phyloP scores from a whole-genome alignment of 2,329 filamentous ascomycete species.

The Monilinia fructicola region DNA sequence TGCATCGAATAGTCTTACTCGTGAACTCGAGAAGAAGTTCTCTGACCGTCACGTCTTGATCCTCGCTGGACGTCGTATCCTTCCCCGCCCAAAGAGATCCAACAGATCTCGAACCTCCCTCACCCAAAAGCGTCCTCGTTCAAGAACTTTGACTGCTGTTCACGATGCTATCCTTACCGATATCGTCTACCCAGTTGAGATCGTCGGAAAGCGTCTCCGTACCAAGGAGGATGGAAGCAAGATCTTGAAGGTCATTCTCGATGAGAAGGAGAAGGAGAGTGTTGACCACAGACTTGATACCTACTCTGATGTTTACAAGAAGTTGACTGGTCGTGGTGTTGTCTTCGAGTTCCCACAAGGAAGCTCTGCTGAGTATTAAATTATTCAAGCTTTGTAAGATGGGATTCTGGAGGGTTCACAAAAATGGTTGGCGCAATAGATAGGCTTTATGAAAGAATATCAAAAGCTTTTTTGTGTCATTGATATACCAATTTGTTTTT shows the following conservation, averaged over 20 bases:
- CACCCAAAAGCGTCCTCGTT: slow-evolving; percentile 98
- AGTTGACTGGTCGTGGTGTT: slow-evolving; percentile 93
- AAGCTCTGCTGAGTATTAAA: slow-evolving; percentile 77
- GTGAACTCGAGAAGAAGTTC: slow-evolving; percentile 99
- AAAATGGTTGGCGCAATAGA: slow-evolving; percentile 23
- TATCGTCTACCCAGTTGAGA: slow-evolving; percentile 99
- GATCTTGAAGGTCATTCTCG: slow-evolving; percentile 96
- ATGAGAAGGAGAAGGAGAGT: slow-evolving; percentile 99
- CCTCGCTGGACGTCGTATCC: slow-evolving; percentile 97
- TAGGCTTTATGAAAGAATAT: slow-evolving; percentile 24
- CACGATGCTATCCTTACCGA: slow-evolving; percentile 98
- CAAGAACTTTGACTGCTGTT: slow-evolving; percentile 95
- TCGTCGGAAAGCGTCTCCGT: slow-evolving; percentile 97
- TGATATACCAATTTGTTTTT: slow-evolving; percentile 22
- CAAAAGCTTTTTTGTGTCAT: slow-evolving; percentile 23
- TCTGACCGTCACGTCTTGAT: slow-evolving; percentile 99
- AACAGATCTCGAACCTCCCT: slow-evolving; percentile 93
- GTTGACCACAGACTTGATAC: slow-evolving; percentile 99
- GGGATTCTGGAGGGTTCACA: slow-evolving; percentile 19
- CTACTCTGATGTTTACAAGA: slow-evolving; percentile 99
- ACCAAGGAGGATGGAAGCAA: slow-evolving; percentile 99
- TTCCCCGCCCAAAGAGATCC: slow-evolving; percentile 97
- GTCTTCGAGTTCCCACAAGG: slow-evolving; percentile 98
- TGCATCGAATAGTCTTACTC: slow-evolving; percentile 71
- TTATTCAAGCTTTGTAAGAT: slow-evolving; percentile 16